Base-by-base conservation (phyloP, 2,329 filamentous ascomycete genomes). In the Xylaria sp. region DNA sequence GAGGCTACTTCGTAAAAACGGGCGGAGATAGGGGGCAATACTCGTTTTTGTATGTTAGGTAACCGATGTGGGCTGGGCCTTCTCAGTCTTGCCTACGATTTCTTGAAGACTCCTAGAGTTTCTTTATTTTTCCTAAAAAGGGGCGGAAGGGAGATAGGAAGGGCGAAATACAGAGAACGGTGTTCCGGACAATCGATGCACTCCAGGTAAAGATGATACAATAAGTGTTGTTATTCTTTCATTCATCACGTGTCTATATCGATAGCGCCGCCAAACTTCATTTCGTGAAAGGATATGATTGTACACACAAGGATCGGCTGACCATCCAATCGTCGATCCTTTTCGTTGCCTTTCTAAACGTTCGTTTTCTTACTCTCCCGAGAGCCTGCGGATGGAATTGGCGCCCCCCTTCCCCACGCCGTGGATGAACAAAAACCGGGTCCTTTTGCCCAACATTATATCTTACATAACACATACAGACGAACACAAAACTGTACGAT, bases 1-100 rank as follows among this genome's bases (percentile, higher is more conserved):
- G 83, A 82, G 66, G 74, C 17, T 69, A 74, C 17, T 69, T 67
- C 52, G 52, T 60, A 37, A 60, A 28, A 33, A 47, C 5, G 21
- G 23, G 14, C 14, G 2, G n/a, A 15, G 43, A 45, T 12, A 21
- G 47, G 51, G 40, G 57, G 38, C 15, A 56, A 28, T 35, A 19
- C 46, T 54, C 12, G 23, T 42, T 42, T 19, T 60, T 60, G 60
- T 63, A 60, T 45, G 17, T 40, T 58, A 58, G 33, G n/a, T 38
- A 40, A 40, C 4, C 17, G 33, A 25, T 47, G 28, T 5, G 12
- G 15, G 21, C 5, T 42, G 21, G 42, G 17, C 5, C 33, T 53
- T 37, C 1, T 40, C 43, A 28, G 17, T 40, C 31, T 15, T 45
- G 11, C 14, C n/a, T 12, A 31, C 15, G 42, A 5, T 15, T 23